Evolutionary conservation across 768 basidiomycete genomes (phyloP).

Genomic region (Ramaria sp.): DNA sequence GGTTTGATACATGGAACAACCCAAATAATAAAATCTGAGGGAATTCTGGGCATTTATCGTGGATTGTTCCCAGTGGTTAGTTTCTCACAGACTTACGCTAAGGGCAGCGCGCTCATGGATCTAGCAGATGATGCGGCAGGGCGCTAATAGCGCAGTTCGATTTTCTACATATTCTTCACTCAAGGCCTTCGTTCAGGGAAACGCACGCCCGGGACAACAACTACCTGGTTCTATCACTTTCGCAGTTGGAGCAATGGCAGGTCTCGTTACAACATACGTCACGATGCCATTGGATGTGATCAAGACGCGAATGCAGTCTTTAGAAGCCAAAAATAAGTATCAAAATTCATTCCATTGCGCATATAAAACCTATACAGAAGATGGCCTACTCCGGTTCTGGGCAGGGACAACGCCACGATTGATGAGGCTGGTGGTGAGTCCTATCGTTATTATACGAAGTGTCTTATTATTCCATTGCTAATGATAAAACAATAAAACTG

Average conservation of each 20-base stretch:
- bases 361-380: conserved; percentile 88
- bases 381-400: conserved; percentile 88
- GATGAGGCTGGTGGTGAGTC: conserved; percentile 72
- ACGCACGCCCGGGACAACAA: conserved; percentile 68
- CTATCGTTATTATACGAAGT: conserved; percentile 21
- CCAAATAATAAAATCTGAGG: conserved; percentile 76
- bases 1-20: conserved; percentile 80
- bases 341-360: conserved; percentile 93
- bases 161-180: conserved; percentile 93
- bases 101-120: no score
- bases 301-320: conserved; percentile 96
- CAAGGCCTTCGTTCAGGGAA: conserved; percentile 87
- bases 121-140: conserved; percentile 88
- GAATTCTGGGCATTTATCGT: conserved; percentile 74
- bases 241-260: conserved; percentile 87
- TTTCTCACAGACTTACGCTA: conserved; percentile 11
- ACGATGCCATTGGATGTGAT: conserved; percentile 87
- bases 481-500: background rate
- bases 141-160: conserved; percentile 91
- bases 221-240: conserved; percentile 87
- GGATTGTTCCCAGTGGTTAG: conserved; percentile 89
- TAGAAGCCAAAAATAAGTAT: conserved; percentile 74
- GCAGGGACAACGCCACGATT: conserved; percentile 90
- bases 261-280: conserved; percentile 88
- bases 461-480: background rate